A percentile compares a stretch with the other conserved stretches of the same genome.
Evolutionary conservation across 1,139 yeast genomes (phyloP).

Genomic region (Ogataea hybrid): DNA sequence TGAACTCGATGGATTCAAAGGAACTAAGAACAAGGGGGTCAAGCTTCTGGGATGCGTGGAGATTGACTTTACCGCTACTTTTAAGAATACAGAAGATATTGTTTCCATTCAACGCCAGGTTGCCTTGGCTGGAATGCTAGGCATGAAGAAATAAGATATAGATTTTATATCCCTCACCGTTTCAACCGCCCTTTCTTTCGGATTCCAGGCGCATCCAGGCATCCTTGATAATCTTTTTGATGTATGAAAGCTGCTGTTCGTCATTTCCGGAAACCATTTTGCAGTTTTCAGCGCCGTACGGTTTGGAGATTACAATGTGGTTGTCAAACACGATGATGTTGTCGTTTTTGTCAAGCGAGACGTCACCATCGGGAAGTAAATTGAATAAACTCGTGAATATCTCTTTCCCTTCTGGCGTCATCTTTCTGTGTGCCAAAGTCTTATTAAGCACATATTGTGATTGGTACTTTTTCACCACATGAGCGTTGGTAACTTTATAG

Average conservation of each 20-base stretch:
- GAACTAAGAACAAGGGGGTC: constrained; percentile 53
- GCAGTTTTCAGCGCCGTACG: constrained; percentile 44
- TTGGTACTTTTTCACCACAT: constrained; percentile 20
- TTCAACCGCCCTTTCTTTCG: constrained; percentile 60
- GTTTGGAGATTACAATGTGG: constrained; percentile 49
- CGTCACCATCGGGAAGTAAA: constrained; percentile 43
- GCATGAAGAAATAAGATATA: background rate
- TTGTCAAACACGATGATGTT: constrained; percentile 49
- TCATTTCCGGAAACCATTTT: constrained; percentile 28
- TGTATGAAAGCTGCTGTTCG: constrained; percentile 36
- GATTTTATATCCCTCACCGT: background rate
- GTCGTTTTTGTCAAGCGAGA: constrained; percentile 42
- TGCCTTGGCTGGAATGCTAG: constrained; percentile 3
- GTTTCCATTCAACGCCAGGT: constrained; percentile 4
- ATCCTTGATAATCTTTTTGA: constrained; percentile 53
- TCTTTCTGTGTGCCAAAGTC: constrained; percentile 24
- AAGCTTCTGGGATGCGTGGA: constrained; percentile 44
- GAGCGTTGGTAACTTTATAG: constrained; percentile 18
- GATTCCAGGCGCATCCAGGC: constrained; percentile 53
- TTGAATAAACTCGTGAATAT: constrained; percentile 49
- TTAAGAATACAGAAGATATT: constrained; percentile 4
- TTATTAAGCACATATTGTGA: constrained; percentile 20
- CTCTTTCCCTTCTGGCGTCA: constrained; percentile 45
- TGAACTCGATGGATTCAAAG: constrained; percentile 69
- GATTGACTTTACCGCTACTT: constrained; percentile 5